Evolutionary conservation across 2,329 filamentous ascomycete genomes (phyloP).

Genomic region (Alternaria angustiovoidea): DNA sequence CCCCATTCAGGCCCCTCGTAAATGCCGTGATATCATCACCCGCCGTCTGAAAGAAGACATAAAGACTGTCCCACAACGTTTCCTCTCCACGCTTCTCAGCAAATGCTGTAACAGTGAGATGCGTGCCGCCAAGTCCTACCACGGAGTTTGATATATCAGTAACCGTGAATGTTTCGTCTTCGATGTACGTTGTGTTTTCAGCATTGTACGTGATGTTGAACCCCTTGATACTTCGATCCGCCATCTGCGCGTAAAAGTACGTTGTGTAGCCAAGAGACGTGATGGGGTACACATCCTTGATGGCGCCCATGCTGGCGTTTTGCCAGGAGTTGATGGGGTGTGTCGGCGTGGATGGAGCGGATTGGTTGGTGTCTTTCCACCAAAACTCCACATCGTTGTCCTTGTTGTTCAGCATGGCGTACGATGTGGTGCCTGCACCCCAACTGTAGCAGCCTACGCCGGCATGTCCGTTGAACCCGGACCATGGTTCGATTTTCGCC

Average conservation of each 20-base stretch:
- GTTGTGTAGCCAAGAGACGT: constrained; percentile 55
- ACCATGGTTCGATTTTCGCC: constrained; percentile 49
- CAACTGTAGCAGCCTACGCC: constrained; percentile 57
- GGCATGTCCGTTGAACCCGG: constrained; percentile 53
- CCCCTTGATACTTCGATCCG: constrained; percentile 48
- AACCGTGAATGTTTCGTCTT: constrained; percentile 45
- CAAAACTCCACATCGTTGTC: constrained; percentile 52
- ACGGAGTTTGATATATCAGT: constrained; percentile 37
- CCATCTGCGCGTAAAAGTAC: constrained; percentile 54
- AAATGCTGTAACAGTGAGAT: constrained; percentile 51
- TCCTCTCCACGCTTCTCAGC: constrained; percentile 26
- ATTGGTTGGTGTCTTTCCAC: constrained; percentile 56
- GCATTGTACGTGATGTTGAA: constrained; percentile 51
- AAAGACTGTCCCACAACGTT: constrained; percentile 38
- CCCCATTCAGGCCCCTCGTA: constrained; percentile 31
- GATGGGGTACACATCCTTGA: constrained; percentile 50
- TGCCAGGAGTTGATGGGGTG: constrained; percentile 55
- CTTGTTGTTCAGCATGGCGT: constrained; percentile 55
- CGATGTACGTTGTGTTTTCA: constrained; percentile 49
- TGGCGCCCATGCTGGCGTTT: constrained; percentile 38
- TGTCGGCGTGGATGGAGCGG: constrained; percentile 27
- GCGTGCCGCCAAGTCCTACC: constrained; percentile 49
- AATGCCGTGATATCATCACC: constrained; percentile 45
- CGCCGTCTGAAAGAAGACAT: constrained; percentile 44
- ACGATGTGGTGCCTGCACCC: constrained; percentile 50